phyloP scores from a whole-genome alignment of 768 basidiomycete species.

The Krasilnikovozyma curviuscula region DNA sequence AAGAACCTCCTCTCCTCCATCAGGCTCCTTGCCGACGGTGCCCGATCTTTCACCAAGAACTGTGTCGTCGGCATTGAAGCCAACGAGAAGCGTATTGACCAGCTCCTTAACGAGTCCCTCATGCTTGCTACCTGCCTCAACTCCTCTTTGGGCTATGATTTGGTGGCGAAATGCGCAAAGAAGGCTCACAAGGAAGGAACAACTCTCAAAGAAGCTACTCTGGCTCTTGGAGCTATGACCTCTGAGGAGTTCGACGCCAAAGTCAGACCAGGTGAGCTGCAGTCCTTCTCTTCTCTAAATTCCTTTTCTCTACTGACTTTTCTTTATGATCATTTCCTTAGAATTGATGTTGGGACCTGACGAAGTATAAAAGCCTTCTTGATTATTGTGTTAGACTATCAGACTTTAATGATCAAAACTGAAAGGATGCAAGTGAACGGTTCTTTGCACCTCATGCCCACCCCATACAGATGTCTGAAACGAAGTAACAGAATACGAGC shows the following conservation, averaged over 20 bases:
- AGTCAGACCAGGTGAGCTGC: slow-evolving; percentile 34
- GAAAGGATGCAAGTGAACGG: too few relatives aligned
- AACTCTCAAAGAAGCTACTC: slow-evolving; percentile 85
- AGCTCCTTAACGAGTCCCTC: slow-evolving; percentile 77
- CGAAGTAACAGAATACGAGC: too few relatives aligned
- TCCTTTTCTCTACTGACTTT: too few relatives aligned
- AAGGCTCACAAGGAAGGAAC: slow-evolving; percentile 99
- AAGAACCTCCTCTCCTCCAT: slow-evolving; percentile 96
- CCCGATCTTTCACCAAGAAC: slow-evolving; percentile 88
- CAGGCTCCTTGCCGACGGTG: slow-evolving; percentile 77
- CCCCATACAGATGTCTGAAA: too few relatives aligned
- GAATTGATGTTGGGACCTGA: too few relatives aligned
- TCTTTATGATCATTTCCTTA: too few relatives aligned
- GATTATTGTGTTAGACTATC: too few relatives aligned
- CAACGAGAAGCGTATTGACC: slow-evolving; percentile 80
- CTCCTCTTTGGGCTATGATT: slow-evolving; percentile 89
- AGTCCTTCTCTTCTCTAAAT: slow-evolving; percentile 12
- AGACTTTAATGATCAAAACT: too few relatives aligned
- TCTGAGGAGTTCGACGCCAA: slow-evolving; percentile 85
- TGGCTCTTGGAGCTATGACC: slow-evolving; percentile 64
- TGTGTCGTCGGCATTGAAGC: slow-evolving; percentile 92
- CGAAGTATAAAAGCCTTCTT: too few relatives aligned
- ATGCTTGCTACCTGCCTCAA: slow-evolving; percentile 98
- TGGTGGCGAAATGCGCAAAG: slow-evolving; percentile 95
- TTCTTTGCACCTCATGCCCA: too few relatives aligned